Percentiles rank a stretch among this genome's conserved stretches.
Evolutionary conservation across 345 rosid species (phyloP).

Genomic region (Lumnitzera littorea): DNA sequence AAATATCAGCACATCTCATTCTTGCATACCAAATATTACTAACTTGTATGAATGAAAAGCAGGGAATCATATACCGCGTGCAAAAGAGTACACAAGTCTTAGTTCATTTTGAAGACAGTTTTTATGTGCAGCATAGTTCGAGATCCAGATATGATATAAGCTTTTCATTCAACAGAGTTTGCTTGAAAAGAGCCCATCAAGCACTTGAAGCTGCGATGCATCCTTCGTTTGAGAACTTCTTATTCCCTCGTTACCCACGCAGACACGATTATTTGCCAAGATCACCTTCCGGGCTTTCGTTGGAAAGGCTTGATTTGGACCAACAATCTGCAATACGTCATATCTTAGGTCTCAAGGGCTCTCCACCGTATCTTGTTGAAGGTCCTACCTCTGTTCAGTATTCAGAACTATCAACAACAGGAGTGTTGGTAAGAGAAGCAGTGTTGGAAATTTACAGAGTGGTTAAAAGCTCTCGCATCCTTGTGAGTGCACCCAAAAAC

Average conservation of each 20-base stretch:
- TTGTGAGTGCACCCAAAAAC: conserved; percentile 27
- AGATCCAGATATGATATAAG: conserved; percentile 23
- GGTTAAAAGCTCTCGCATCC: conserved; percentile 10
- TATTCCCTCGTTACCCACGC: conserved; percentile 19
- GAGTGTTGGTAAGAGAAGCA: conserved; percentile 17
- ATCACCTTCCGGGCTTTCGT: background rate
- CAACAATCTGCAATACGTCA: conserved; percentile 11
- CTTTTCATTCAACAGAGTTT: conserved; percentile 39
- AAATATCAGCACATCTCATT: no score
- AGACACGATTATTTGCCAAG: background rate
- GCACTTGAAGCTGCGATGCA: conserved; percentile 27
- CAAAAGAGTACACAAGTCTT: conserved; percentile 13
- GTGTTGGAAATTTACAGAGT: conserved; percentile 15
- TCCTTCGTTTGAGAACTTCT: conserved; percentile 15
- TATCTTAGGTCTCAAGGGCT: conserved; percentile 15
- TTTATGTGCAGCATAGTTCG: conserved; percentile 21
- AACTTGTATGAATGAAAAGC: conserved; percentile 5
- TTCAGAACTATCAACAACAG: conserved; percentile 14
- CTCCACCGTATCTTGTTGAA: conserved; percentile 24
- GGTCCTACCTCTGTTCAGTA: conserved; percentile 9
- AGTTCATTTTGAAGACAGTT: conserved; percentile 29
- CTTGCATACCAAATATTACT: background rate
- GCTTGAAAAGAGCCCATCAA: conserved; percentile 31
- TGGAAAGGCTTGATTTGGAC: conserved; percentile 5
- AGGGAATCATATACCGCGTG: conserved; percentile 31